Evolutionary conservation across 2,329 filamentous ascomycete genomes (phyloP), one percentile per base, ranked within the genome.

Genomic region (Chalaropsis ovoidea): DNA sequence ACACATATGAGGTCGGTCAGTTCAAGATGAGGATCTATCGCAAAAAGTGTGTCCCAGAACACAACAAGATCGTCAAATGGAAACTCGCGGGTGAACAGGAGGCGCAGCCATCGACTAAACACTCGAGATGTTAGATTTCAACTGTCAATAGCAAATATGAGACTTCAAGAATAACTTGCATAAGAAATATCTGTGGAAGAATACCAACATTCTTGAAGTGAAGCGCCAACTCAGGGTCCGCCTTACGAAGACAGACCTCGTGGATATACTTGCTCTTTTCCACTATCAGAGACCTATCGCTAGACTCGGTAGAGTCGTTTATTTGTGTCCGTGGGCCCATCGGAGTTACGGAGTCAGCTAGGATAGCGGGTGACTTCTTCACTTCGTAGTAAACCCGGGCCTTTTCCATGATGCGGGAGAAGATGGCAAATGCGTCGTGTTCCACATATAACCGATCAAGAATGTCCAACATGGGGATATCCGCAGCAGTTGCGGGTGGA

Each of bases 101-200:
- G 82, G 35, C 94, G 85, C 67, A 97, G 88, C 94, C 94, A 99
- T 66, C 94, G 90, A 69, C 89, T 92, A 58, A 39, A 4, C 6
- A 17, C 39, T 1, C 15, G 17, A 10, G 10, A 19, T n/a, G 54
- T 58, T 58, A 58, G 10, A 10, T 19, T 39, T 39, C 17, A 10
- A 39, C 35, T 39, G 5, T 10, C 8, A 39, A 39, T 17, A 10
- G 1, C 24, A 19, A 17, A 3, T n/a, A 47, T 24, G 22, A 22
- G 11, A 13, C 0, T n/a, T 27, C 17, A 67, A 41, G 68, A n/a
- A 52, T 17, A 13, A 73, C 80, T 74, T 76, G 94, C 89, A 97
- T 95, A 27, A 97, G 78, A 72, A 97, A 99, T 62, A 99, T 93
- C 71, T 99, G 94, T 1, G 94, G 94, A n/a, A 96, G 77, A 68